These are phyloP conservation scores for Neurospora sp. DNA, from an alignment of 495 filamentous ascomycete genomes.

Conservation along the genomic window DNA sequence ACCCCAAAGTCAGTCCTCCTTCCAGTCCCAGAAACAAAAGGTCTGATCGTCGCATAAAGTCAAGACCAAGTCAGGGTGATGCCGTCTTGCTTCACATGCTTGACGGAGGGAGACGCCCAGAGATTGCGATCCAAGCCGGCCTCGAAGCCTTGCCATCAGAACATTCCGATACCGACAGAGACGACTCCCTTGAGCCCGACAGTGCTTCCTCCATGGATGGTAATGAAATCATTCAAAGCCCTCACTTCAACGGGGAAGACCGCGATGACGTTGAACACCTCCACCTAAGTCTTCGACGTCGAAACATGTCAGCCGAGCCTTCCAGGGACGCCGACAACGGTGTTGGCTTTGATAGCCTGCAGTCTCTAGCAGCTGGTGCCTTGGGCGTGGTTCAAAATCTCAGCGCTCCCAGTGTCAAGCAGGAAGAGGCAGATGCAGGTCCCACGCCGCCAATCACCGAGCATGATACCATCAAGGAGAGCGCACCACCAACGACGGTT, in stretches of 20 bases:
- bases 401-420: slow-evolving; percentile 17
- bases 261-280: slow-evolving; percentile 8
- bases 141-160: slow-evolving; percentile 26
- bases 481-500: slow-evolving; percentile 9
- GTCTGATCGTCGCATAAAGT: slow-evolving; percentile 34
- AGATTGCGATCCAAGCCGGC: slow-evolving; percentile 37
- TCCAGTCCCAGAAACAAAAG: slow-evolving; percentile 24
- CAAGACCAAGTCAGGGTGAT: slow-evolving; percentile 40
- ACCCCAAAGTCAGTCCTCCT: slow-evolving; percentile 30
- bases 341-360: slow-evolving; percentile 23
- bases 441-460: slow-evolving; percentile 20
- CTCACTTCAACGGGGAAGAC: slow-evolving; percentile 1
- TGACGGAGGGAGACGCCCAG: slow-evolving; percentile 35
- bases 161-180: slow-evolving; percentile 11
- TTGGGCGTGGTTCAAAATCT: slow-evolving; percentile 15
- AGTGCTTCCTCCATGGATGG: neutral
- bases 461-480: slow-evolving; percentile 12
- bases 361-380: slow-evolving; percentile 31
- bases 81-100: slow-evolving; percentile 43
- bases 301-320: slow-evolving; percentile 5
- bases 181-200: slow-evolving; percentile 3
- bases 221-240: neutral
- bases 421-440: slow-evolving; percentile 17
- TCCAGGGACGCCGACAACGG: slow-evolving; percentile 21
- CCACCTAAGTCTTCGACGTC: neutral